Evolutionary conservation across 2,329 filamentous ascomycete species (phyloP).

Genomic region (Neospermospora avenae): DNA sequence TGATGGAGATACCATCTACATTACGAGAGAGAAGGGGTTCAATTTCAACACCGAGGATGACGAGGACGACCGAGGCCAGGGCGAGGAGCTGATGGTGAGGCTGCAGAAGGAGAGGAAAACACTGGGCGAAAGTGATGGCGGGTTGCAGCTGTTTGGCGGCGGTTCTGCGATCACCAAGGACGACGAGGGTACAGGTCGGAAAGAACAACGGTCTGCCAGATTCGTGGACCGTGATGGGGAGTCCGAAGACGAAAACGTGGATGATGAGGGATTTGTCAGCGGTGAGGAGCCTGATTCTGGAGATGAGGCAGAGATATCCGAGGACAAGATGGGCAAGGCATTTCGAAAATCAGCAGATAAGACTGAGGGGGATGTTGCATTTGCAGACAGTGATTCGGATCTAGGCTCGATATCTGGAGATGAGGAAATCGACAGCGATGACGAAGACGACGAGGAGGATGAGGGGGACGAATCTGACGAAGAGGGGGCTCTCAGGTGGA

Average conservation of each 20-base stretch:
- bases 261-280: slow-evolving; percentile 41
- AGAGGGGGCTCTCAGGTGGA: slow-evolving; percentile 76
- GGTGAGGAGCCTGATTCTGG: slow-evolving; percentile 41
- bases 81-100: slow-evolving; percentile 90
- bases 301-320: slow-evolving; percentile 55
- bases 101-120: slow-evolving; percentile 79
- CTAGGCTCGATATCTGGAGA: slow-evolving; percentile 76
- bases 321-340: slow-evolving; percentile 57
- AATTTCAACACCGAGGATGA: slow-evolving; percentile 70
- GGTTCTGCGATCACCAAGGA: slow-evolving; percentile 65
- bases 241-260: slow-evolving; percentile 56
- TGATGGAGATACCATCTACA: slow-evolving; percentile 96
- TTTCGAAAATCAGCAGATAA: slow-evolving; percentile 54
- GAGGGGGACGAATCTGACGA: slow-evolving; percentile 54
- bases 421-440: slow-evolving; percentile 43
- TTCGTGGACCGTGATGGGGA: slow-evolving; percentile 58
- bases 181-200: slow-evolving; percentile 59
- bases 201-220: slow-evolving; percentile 55
- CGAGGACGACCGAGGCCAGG: slow-evolving; percentile 75
- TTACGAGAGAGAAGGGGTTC: slow-evolving; percentile 65
- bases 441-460: slow-evolving; percentile 49
- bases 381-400: slow-evolving; percentile 96
- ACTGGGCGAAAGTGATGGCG: slow-evolving; percentile 77
- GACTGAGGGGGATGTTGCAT: slow-evolving; percentile 71
- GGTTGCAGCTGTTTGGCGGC: slow-evolving; percentile 80